Evolutionary conservation across 257 asterid genomes (phyloP).

Genomic region (Mentha longifolia): DNA sequence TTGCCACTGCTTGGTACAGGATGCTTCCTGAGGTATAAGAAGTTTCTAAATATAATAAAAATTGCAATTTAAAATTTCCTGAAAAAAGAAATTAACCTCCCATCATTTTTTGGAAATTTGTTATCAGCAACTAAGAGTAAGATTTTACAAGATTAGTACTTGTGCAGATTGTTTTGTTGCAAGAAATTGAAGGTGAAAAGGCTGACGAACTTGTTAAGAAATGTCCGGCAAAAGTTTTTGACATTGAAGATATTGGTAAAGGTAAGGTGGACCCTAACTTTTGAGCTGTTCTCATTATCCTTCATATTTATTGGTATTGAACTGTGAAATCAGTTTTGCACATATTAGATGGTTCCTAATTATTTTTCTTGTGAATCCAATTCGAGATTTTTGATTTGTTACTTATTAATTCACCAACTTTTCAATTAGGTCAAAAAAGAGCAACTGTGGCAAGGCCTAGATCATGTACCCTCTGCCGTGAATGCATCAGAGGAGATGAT

Average conservation of each 20-base stretch:
- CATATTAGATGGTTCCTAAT: background rate
- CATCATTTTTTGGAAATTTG: background rate
- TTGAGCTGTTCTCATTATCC: background rate
- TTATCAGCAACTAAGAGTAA: background rate
- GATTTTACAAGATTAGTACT: constrained; percentile 1
- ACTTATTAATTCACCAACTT: constrained; percentile 14
- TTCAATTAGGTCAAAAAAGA: constrained; percentile 54
- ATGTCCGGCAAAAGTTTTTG: constrained; percentile 90
- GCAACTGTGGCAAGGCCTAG: constrained; percentile 88
- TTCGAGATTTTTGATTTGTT: constrained; percentile 7
- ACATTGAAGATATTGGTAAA: constrained; percentile 82
- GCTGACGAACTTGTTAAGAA: constrained; percentile 82
- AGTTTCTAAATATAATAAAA: background rate
- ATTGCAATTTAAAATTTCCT: background rate
- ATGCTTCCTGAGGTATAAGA: constrained; percentile 93
- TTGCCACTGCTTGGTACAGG: constrained; percentile 98
- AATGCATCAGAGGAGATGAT: constrained; percentile 80
- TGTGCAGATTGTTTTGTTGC: constrained; percentile 66
- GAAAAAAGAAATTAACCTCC: background rate
- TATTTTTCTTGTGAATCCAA: background rate
- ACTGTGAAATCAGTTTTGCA: constrained; percentile 12
- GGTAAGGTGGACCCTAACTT: constrained; percentile 46
- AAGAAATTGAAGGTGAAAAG: constrained; percentile 72
- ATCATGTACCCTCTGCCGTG: constrained; percentile 88
- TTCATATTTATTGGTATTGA: constrained; percentile 1